Base-by-base conservation (phyloP, 495 filamentous ascomycete species). In the Podospora australis region DNA sequence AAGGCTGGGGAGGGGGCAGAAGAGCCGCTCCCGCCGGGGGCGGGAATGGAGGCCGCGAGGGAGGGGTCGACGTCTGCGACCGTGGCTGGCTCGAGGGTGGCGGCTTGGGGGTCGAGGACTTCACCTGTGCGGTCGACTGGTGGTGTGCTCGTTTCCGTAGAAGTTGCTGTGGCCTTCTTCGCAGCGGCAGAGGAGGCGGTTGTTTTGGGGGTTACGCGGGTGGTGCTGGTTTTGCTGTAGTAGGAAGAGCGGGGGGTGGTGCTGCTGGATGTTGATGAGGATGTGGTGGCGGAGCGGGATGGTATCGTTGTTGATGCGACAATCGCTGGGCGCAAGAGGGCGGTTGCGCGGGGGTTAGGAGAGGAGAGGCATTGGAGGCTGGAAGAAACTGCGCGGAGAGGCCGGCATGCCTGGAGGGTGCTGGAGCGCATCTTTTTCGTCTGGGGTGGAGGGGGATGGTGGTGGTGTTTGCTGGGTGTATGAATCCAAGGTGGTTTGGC, bases 41-140 rank as follows among this genome's bases (percentile, higher is more conserved):
- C 49, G 17, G 58, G 59, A 26, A 62, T 62, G 17, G 48, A 21
- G 13, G 46, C 28, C 24, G 56, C 49, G 8, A 62, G 52, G 14
- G 34, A 44, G 14, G 56, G 53, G 42, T 64, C 58, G 42, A 66
- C 48, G 39, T 64, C 56, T 8, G 36, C 32, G 49, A 65, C 58
- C 49, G 49, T 49, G 58, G 64, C 59, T 47, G 58, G 55, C 45
- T 66, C 60, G 1, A 58, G 60, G 50, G 62, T 60, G 48, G 59
- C 14, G 29, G 39, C 36, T 29, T 25, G 19, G 32, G 22, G 16
- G 36, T 6, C 4, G 50, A 24, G 26, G 22, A n/a, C 16, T 22
- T 32, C n/a, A n/a, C n/a, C n/a, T n/a, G n/a, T n/a, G 48, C 19
- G 21, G 52, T 13, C 8, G 23, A 35, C 13, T 29, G 30, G 44